Evolutionary conservation across 345 rosid genomes (phyloP).

Genomic region (Eutrema japonicum): DNA sequence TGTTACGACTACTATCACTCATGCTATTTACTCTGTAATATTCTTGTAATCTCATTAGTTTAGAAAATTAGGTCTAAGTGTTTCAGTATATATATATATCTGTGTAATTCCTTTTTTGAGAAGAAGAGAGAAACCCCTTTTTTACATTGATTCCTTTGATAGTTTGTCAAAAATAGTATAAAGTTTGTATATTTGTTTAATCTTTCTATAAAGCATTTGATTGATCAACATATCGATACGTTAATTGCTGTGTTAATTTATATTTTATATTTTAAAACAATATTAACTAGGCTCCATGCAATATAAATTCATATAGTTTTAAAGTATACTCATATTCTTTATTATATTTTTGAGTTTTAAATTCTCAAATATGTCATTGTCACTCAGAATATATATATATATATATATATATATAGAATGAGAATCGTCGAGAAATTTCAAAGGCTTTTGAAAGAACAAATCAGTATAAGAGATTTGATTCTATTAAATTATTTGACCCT

Average conservation of each 20-base stretch:
- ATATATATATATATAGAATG: no score
- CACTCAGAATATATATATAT: constrained; percentile 25
- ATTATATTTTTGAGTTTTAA: not conserved
- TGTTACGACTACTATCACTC: no score
- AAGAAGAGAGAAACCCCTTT: no score
- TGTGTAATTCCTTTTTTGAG: no score
- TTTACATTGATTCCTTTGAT: no score
- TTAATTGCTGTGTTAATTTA: not conserved
- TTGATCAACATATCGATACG: constrained; percentile 12
- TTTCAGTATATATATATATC: no score
- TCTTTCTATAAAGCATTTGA: constrained; percentile 3
- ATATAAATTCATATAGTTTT: constrained; percentile 4
- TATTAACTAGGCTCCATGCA: constrained; percentile 3
- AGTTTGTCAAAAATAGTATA: not conserved
- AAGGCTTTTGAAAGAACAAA: constrained; percentile 24
- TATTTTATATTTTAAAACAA: not conserved
- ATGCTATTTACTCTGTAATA: no score
- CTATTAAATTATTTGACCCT: not conserved
- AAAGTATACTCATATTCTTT: not conserved
- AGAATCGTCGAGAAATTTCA: constrained; percentile 42
- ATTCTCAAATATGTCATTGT: constrained; percentile 33
- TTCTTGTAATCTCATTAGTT: no score
- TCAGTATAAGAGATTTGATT: constrained; percentile 33
- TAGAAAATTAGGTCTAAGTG: no score
- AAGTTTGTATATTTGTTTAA: not conserved